A percentile compares a stretch with the other conserved stretches of the same genome.
Evolutionary conservation across 352 stramenopile species (phyloP).

Genomic region (Lagenidium giganteum): DNA sequence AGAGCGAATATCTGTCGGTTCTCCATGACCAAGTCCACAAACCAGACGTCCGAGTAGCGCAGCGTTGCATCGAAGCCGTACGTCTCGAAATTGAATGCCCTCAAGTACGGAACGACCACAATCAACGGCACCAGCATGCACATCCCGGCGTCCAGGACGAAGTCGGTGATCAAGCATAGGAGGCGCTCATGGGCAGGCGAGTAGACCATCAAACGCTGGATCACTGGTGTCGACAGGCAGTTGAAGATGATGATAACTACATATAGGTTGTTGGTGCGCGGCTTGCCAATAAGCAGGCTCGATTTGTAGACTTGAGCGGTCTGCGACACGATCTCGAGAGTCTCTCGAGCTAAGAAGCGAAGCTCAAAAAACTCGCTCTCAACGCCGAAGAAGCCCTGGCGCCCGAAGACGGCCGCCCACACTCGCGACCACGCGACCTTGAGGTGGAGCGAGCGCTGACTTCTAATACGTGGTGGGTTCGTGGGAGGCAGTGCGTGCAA

Average conservation of each 20-base stretch:
- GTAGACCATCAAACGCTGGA: slow-evolving; percentile 5
- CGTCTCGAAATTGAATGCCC: slow-evolving; percentile 7
- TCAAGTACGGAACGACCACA: slow-evolving; percentile 19
- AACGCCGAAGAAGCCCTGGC: slow-evolving; percentile 11
- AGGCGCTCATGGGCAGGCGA: slow-evolving; percentile 7
- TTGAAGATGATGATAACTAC: slow-evolving; percentile 7
- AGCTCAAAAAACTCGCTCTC: slow-evolving; percentile 13
- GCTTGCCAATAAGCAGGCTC: slow-evolving; percentile 9
- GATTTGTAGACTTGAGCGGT: slow-evolving; percentile 9
- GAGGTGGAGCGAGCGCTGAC: no score
- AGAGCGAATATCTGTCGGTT: slow-evolving; percentile 18
- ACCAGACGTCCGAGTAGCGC: slow-evolving; percentile 21
- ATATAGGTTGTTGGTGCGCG: slow-evolving; percentile 16
- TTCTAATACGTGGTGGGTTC: no score
- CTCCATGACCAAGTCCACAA: slow-evolving; percentile 20
- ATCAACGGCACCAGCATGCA: slow-evolving; percentile 14
- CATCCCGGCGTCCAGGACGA: slow-evolving; percentile 9
- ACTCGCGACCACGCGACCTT: no score
- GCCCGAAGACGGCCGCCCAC: slow-evolving; percentile 9
- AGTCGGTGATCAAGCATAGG: slow-evolving; percentile 9
- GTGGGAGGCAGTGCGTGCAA: no score
- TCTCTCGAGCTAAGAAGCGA: slow-evolving; percentile 3
- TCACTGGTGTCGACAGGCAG: slow-evolving; percentile 8
- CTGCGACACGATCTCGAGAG: slow-evolving; percentile 12
- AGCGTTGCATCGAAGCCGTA: slow-evolving; percentile 11